Evolutionary conservation across 768 basidiomycete species (phyloP).

Genomic region (Sporobolomyces phaffii): DNA sequence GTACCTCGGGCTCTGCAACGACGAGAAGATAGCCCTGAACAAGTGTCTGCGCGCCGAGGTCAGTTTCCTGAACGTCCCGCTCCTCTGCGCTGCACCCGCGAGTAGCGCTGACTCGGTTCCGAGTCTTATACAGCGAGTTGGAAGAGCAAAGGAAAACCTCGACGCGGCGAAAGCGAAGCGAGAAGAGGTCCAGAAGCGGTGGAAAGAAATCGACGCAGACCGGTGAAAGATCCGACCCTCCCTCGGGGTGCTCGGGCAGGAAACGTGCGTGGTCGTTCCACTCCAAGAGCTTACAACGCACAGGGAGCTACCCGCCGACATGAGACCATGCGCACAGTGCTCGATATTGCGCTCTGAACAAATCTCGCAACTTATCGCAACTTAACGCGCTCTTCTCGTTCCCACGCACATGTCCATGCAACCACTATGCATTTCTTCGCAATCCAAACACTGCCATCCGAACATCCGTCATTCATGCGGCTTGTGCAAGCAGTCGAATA

Average conservation of each 20-base stretch:
- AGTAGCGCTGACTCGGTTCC: neutral
- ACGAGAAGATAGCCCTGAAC: conserved; percentile 31
- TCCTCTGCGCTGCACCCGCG: neutral
- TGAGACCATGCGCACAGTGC: too few relatives aligned
- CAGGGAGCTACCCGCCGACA: too few relatives aligned
- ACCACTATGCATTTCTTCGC: too few relatives aligned
- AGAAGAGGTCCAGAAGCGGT: conserved; percentile 2
- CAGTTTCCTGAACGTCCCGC: neutral
- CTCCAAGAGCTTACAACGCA: too few relatives aligned
- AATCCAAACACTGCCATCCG: too few relatives aligned
- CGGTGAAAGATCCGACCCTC: neutral
- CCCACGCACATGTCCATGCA: too few relatives aligned
- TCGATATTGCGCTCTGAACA: too few relatives aligned
- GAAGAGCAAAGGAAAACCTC: neutral
- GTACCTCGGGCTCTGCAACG: conserved; percentile 29
- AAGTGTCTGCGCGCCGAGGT: conserved; percentile 27
- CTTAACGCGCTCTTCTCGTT: too few relatives aligned
- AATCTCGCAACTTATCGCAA: too few relatives aligned
- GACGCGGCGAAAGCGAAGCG: conserved; percentile 11
- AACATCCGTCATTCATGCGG: too few relatives aligned
- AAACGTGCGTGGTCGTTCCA: too few relatives aligned
- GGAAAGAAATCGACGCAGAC: conserved; percentile 18
- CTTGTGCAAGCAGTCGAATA: too few relatives aligned
- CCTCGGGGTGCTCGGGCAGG: neutral
- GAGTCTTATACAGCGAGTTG: neutral